Evolutionary conservation across 2,329 filamentous ascomycete genomes (phyloP).

Genomic region (Corinectria fuckeliana): DNA sequence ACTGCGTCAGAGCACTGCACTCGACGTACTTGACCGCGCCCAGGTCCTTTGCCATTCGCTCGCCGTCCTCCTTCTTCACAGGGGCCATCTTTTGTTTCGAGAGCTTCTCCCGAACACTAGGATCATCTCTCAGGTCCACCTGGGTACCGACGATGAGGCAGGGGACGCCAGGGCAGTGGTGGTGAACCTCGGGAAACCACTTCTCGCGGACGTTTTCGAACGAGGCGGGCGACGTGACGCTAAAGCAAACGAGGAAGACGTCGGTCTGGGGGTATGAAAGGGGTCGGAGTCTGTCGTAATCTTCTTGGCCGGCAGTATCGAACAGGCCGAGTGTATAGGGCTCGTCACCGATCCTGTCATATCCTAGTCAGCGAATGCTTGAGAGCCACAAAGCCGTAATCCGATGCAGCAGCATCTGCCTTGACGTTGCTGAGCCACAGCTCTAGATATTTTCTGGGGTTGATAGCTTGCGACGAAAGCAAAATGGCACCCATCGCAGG

Average conservation of each 20-base stretch:
- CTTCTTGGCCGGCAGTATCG: conserved; percentile 98
- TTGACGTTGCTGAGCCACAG: background rate
- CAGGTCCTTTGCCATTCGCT: conserved; percentile 96
- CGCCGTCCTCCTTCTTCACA: conserved; percentile 90
- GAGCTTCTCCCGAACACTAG: conserved; percentile 86
- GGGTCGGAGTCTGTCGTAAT: conserved; percentile 96
- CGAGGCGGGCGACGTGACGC: conserved; percentile 93
- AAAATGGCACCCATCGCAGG: conserved; percentile 15
- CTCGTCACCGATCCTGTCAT: conserved; percentile 91
- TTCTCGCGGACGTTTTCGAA: conserved; percentile 99
- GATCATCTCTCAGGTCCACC: conserved; percentile 92
- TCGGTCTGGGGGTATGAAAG: conserved; percentile 98
- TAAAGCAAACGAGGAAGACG: conserved; percentile 98
- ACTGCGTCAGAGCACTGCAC: conserved; percentile 97
- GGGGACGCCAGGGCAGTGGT: conserved; percentile 97
- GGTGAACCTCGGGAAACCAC: conserved; percentile 98
- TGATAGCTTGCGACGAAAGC: conserved; percentile 10
- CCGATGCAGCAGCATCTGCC: conserved; percentile 11
- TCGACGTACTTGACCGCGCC: conserved; percentile 98
- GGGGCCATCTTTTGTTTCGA: conserved; percentile 95
- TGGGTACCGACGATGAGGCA: conserved; percentile 98
- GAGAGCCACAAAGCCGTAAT: background rate
- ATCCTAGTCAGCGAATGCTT: conserved; percentile 27
- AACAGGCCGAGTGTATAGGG: conserved; percentile 97
- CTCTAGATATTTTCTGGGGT: conserved; percentile 5